Base-by-base conservation (phyloP, 2,329 filamentous ascomycete genomes). In the Colletotrichum paranaense region DNA sequence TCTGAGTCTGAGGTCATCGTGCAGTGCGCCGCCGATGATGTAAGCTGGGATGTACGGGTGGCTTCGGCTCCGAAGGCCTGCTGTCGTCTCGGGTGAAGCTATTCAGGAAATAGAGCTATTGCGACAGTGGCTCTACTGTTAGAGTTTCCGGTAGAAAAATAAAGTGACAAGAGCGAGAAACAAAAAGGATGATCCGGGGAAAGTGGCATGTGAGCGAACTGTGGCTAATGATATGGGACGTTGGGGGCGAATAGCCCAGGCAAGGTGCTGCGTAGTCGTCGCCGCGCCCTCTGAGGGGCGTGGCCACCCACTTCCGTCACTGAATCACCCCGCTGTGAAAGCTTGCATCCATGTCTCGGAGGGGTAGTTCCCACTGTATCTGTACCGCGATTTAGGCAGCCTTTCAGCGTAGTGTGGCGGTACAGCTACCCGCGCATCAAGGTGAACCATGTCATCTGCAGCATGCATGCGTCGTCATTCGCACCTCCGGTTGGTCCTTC, bases 1-100 rank as follows among this genome's bases (percentile, higher is more conserved):
- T 62, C 66, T 32, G 38, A 69, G 66, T 65, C 72, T 74, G 76
- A 77, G 76, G 64, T 73, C 74, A 76, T 74, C 46, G 62, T 57
- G 57, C 62, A 57, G 66, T 57, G 67, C 30, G 59, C 56, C 42
- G 22, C 46, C 26, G 62, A 62, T 63, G 55, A 72, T 68, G 68
- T 57, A 71, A 68, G 64, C 59, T 63, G 12, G 26, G 53, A 32
- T 65, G 19, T 52, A 22, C 5, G 8, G 26, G 28, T n/a, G 38
- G 35, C n/a, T 42, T 42, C 49, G 49, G 62, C 62, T 66, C 68
- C 67, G 60, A 55, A 65, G 46, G 46, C 52, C 71, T 58, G 12
- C n/a, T 28, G 42, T 38, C 60, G 49, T 69, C 49, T 67, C 59
- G 55, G 52, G 26, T 56, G 72, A 72, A 12, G 55, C 57, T 57